Evolutionary conservation across 805 yeast genomes (phyloP).

Genomic region (Starmerella apis): DNA sequence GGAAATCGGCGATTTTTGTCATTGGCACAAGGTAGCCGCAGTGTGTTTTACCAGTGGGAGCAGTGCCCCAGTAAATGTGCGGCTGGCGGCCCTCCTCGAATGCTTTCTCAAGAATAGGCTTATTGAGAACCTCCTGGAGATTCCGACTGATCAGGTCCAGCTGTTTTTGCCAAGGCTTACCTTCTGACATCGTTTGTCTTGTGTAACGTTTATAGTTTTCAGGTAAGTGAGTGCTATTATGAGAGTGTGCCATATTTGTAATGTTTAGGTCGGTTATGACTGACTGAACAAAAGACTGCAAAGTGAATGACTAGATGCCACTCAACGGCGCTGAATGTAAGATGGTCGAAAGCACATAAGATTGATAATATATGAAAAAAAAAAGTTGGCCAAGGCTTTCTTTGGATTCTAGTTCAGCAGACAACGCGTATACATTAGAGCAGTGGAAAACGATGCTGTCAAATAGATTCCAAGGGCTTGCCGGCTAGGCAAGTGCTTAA

Average conservation of each 20-base stretch:
- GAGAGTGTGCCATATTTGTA: neutral
- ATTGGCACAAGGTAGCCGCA: slow-evolving; percentile 98
- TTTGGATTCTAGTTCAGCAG: too few relatives aligned
- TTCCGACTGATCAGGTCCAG: slow-evolving; percentile 65
- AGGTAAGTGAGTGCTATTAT: neutral
- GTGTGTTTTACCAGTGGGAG: slow-evolving; percentile 98
- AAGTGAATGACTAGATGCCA: too few relatives aligned
- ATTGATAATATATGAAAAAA: too few relatives aligned
- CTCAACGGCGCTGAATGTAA: too few relatives aligned
- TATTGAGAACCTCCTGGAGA: slow-evolving; percentile 85
- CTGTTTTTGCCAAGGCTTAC: slow-evolving; percentile 13
- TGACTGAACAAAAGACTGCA: too few relatives aligned
- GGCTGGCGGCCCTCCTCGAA: slow-evolving; percentile 74
- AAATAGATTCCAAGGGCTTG: too few relatives aligned
- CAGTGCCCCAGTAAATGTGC: slow-evolving; percentile 96
- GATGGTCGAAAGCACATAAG: too few relatives aligned
- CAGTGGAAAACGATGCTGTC: too few relatives aligned
- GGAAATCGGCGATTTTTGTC: slow-evolving; percentile 90
- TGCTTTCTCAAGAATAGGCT: slow-evolving; percentile 73
- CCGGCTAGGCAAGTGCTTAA: too few relatives aligned
- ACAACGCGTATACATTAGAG: too few relatives aligned
- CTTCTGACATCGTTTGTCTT: neutral
- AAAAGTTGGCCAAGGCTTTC: too few relatives aligned
- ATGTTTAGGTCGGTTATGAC: neutral
- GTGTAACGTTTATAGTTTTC: neutral